These are phyloP conservation scores for Sanghuangporus sanghuang DNA, from an alignment of 1,284 basidiomycete genomes.

Conservation along the genomic window DNA sequence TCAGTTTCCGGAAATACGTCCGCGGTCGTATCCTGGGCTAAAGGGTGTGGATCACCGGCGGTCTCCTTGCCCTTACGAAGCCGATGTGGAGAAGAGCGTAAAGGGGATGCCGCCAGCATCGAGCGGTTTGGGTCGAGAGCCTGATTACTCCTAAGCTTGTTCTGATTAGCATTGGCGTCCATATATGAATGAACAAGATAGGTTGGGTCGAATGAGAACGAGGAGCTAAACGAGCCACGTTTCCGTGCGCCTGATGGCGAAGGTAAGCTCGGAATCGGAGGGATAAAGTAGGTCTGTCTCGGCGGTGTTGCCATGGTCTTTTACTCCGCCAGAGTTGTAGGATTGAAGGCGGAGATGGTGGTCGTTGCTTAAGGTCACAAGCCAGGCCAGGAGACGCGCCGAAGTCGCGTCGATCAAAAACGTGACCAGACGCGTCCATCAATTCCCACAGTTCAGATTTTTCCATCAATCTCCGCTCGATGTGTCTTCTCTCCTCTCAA, in stretches of 20 bases:
- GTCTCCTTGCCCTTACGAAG: constrained; percentile 39
- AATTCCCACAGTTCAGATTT: neutral
- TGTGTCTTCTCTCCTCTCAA: neutral
- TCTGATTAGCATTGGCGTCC: constrained; percentile 50
- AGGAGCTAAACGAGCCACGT: constrained; percentile 67
- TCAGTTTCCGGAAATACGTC: constrained; percentile 68
- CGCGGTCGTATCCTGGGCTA: constrained; percentile 68
- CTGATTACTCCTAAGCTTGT: constrained; percentile 36
- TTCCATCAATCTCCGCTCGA: neutral
- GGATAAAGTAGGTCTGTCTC: constrained; percentile 32
- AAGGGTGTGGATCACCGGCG: constrained; percentile 51
- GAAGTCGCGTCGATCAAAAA: neutral
- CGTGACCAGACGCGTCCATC: neutral
- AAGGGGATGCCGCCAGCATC: constrained; percentile 62
- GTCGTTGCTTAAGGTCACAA: neutral
- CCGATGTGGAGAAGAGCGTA: constrained; percentile 54
- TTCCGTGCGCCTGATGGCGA: constrained; percentile 45
- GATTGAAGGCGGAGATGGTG: neutral
- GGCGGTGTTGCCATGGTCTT: constrained; percentile 16
- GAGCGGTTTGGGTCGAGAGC: constrained; percentile 74
- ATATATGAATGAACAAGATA: constrained; percentile 63
- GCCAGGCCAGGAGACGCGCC: neutral
- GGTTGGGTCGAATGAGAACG: constrained; percentile 78
- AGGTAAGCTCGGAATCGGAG: constrained; percentile 26
- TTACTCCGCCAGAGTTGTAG: too few species aligned